Conservation (phyloP, 148 eudicot species). For the Nepenthes gracilis region DNA sequence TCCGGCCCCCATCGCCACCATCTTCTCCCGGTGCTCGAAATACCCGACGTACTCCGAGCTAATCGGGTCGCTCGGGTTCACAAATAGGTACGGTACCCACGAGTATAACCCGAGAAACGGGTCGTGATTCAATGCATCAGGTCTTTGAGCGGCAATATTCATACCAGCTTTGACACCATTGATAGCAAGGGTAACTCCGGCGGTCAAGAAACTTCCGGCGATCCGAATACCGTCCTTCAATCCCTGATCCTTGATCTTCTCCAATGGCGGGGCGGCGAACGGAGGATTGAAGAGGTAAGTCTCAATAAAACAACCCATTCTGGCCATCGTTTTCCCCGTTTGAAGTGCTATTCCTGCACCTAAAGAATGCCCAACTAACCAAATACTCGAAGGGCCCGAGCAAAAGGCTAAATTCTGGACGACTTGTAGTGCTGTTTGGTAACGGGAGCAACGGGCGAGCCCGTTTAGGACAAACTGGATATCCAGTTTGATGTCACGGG, state of each 20-base stretch:
- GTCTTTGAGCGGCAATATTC: background rate
- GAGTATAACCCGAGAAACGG: conserved; percentile 11
- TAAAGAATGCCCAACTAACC: conserved; percentile 75
- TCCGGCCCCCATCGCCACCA: conserved; percentile 16
- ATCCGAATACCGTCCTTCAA: conserved; percentile 36
- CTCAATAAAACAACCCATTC: conserved; percentile 30
- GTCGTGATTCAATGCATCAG: conserved; percentile 4
- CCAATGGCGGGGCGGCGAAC: conserved; percentile 40
- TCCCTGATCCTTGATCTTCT: conserved; percentile 18
- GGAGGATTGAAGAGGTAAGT: conserved; percentile 84
- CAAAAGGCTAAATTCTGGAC: conserved; percentile 6
- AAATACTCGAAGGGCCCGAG: conserved; percentile 21
- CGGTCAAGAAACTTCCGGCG: conserved; percentile 33
- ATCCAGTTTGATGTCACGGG: conserved; percentile 43
- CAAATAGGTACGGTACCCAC: conserved; percentile 30
- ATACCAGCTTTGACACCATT: conserved; percentile 3
- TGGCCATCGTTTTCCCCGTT: conserved; percentile 47
- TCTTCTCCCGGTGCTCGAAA: conserved; percentile 26
- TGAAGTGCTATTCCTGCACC: conserved; percentile 74
- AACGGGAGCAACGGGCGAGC: conserved; percentile 36
- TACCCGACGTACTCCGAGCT: conserved; percentile 31
- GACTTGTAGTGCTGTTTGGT: conserved; percentile 18
- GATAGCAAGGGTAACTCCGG: conserved; percentile 30
- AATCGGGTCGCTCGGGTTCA: conserved; percentile 24
- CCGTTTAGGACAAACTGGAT: conserved; percentile 24